Base-by-base conservation (phyloP, 176 grass and related monocot genomes). In the Poa annua region DNA sequence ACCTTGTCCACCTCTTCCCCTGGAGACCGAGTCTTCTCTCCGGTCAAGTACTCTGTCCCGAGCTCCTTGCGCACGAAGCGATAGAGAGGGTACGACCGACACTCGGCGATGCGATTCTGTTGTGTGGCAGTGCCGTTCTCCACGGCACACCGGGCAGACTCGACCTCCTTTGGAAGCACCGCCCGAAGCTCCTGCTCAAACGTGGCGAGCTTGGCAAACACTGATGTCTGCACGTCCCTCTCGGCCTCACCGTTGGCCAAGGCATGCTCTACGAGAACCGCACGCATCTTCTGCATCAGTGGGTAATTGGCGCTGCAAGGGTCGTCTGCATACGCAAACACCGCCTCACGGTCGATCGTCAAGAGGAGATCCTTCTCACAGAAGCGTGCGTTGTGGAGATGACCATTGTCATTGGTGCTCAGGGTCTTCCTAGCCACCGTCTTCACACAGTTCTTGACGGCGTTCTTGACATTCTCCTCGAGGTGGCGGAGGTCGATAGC, bases 1-100 rank as follows among this genome's bases (percentile, higher is more conserved):
- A 95, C 93, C 88, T 92, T 92, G 85, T 95, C 26, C 49, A 84
- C 80, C 79, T 92, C 90, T 85, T 95, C 93, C 7, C 93, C 93
- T 1, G 93, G 90, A 4, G 93, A 95, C 48, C 80, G 32, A 0
- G 84, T 70, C 82, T 95, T 95, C 90, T 96, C 93, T 16, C 91
- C 93, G 3, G 93, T 91, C 19, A 96, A 34, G 66, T 88, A 96
- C 55, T 56, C 53, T 0, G 88, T 60, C 16, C 86, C 68, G 47
- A 96, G 84, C 57, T 96, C 93, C 76, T 96, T 78, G 20, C 91
- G 87, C 9, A 96, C 86, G 38, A 96, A 93, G 71, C 47, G 81
- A 55, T 95, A 95, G 2, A 95, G 64, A 17, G 93, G 93, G 78
- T 95, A 95, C 6, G 93, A 92, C 49, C 91, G 82, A 55, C 93